phyloP scores from a whole-genome alignment of 805 yeast genomes.

The Sporopachydermia lactativora region DNA sequence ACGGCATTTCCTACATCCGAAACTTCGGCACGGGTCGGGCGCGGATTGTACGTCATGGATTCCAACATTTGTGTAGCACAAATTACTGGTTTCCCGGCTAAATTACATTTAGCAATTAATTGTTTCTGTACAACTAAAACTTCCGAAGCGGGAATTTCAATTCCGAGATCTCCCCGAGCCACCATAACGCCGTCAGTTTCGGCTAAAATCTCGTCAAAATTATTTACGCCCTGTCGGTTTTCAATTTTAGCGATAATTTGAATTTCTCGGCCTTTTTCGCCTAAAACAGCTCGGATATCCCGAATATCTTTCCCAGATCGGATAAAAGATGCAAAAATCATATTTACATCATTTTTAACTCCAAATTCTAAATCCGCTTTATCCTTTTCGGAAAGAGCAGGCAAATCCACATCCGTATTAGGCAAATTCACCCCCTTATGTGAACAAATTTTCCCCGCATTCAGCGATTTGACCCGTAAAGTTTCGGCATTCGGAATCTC shows the following conservation, averaged over 20 bases:
- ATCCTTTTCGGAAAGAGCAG: slow-evolving; percentile 80
- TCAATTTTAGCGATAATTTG: slow-evolving; percentile 36
- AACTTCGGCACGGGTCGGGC: slow-evolving; percentile 39
- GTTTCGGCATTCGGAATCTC: slow-evolving; percentile 57
- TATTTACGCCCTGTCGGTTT: slow-evolving; percentile 37
- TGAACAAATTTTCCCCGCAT: slow-evolving; percentile 76
- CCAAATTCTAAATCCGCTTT: slow-evolving; percentile 70
- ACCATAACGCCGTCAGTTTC: slow-evolving; percentile 38
- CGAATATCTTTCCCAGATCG: slow-evolving; percentile 70
- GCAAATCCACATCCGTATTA: slow-evolving; percentile 83
- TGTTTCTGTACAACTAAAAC: slow-evolving; percentile 43
- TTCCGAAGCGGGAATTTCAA: slow-evolving; percentile 36
- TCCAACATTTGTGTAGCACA: slow-evolving; percentile 48
- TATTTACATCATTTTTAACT: slow-evolving; percentile 78
- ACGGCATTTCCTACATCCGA: slow-evolving; percentile 36
- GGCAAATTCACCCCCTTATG: slow-evolving; percentile 91
- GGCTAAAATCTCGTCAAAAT: slow-evolving; percentile 30
- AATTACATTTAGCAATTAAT: slow-evolving; percentile 71
- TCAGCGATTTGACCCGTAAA: slow-evolving; percentile 61
- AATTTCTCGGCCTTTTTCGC: slow-evolving; percentile 77
- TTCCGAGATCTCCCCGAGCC: slow-evolving; percentile 38
- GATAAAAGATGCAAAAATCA: slow-evolving; percentile 82
- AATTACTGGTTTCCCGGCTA: slow-evolving; percentile 85
- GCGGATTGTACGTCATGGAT: slow-evolving; percentile 36
- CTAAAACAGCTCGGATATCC: slow-evolving; percentile 68